phyloP scores from a whole-genome alignment of 495 filamentous ascomycete genomes.

The Pyrenula aspistea region DNA sequence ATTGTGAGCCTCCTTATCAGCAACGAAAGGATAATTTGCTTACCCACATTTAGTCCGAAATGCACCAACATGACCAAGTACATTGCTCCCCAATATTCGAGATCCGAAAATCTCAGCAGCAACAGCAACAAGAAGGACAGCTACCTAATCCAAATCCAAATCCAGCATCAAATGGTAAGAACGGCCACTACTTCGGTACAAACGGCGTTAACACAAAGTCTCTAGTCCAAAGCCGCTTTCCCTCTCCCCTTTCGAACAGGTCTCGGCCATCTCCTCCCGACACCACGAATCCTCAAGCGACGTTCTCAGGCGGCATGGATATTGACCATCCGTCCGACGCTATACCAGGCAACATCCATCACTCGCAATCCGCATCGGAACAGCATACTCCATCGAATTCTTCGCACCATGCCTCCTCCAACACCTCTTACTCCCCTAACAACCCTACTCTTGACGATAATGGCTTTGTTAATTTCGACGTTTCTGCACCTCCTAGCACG shows the following conservation, averaged over 20 bases:
- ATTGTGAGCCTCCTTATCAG: not conserved
- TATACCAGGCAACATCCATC: not conserved
- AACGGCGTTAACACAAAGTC: not conserved
- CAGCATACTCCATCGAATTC: slow-evolving; percentile 6
- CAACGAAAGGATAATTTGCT: not conserved
- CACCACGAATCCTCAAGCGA: not conserved
- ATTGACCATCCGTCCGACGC: slow-evolving; percentile 1
- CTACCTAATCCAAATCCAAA: not conserved
- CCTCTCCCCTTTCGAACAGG: not conserved
- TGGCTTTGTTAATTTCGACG: slow-evolving; percentile 1
- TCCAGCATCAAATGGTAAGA: not conserved
- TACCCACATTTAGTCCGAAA: not conserved
- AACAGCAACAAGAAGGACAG: not conserved
- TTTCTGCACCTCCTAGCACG: not conserved
- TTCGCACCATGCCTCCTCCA: slow-evolving; percentile 8
- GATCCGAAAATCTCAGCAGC: not conserved
- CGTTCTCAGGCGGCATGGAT: slow-evolving; percentile 1
- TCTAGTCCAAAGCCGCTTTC: not conserved
- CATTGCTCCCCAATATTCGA: slow-evolving; percentile 1
- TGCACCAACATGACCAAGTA: not conserved
- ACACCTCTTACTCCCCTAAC: slow-evolving; percentile 8
- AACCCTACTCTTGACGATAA: slow-evolving; percentile 1
- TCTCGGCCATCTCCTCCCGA: not conserved
- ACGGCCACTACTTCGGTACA: not conserved
- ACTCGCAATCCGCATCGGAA: slow-evolving; percentile 1